Evolutionary conservation across 2,329 filamentous ascomycete genomes (phyloP).

Genomic region (Botrytis pseudocinerea): DNA sequence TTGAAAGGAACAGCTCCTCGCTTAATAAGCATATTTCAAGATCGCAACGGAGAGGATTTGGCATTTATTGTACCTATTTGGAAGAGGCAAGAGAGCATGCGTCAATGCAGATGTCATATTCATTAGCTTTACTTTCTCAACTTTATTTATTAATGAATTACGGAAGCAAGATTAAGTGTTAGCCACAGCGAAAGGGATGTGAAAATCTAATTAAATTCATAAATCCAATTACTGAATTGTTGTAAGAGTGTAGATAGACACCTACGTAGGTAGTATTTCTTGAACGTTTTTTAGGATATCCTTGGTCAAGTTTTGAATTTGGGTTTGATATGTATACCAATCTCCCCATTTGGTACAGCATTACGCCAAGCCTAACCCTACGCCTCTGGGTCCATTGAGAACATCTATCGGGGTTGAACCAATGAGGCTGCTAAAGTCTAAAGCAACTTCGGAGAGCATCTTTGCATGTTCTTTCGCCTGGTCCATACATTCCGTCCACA

Average conservation of each 20-base stretch:
- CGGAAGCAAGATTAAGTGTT: neutral
- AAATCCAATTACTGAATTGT: neutral
- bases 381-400: conserved; percentile 42
- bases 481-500: conserved; percentile 82
- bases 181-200: neutral
- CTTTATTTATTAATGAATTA: neutral
- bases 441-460: conserved; percentile 78
- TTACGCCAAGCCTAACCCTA: conserved; percentile 43
- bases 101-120: neutral
- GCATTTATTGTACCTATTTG: conserved; percentile 3
- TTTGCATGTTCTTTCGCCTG: conserved; percentile 77
- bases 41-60: conserved; percentile 12
- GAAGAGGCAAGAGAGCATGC: conserved; percentile 23
- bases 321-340: neutral
- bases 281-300: neutral
- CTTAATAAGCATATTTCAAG: conserved; percentile 21
- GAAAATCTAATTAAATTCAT: neutral
- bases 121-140: neutral
- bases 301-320: neutral
- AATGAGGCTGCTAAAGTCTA: conserved; percentile 86
- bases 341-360: neutral
- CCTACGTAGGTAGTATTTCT: neutral
- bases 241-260: neutral
- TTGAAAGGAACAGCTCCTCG: conserved; percentile 24
- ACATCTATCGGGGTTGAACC: conserved; percentile 51